These are phyloP conservation scores for Penicillium freii DNA, from an alignment of 2,329 filamentous ascomycete species.

Conservation along the genomic window DNA sequence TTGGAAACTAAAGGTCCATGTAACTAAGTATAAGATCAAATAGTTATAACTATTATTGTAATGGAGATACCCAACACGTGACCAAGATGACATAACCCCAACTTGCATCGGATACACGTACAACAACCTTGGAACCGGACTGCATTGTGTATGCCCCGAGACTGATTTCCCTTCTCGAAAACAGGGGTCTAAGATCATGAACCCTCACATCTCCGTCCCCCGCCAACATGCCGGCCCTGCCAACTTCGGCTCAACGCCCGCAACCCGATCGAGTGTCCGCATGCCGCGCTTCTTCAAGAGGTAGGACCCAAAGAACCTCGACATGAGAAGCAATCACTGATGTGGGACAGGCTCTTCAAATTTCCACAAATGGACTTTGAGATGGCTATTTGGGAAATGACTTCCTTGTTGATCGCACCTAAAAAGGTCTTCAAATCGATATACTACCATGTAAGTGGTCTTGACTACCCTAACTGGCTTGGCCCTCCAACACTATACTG, in stretches of 20 bases:
- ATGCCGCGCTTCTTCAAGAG: constrained; percentile 68
- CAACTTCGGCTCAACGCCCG: constrained; percentile 54
- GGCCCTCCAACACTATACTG: constrained; percentile 9
- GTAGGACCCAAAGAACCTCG: constrained; percentile 27
- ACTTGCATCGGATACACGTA: background rate
- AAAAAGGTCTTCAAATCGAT: constrained; percentile 71
- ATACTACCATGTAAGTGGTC: constrained; percentile 63
- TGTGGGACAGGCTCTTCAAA: constrained; percentile 58
- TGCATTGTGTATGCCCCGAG: constrained; percentile 6
- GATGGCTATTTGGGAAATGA: constrained; percentile 72
- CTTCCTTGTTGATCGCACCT: constrained; percentile 63
- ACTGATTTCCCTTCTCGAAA: background rate
- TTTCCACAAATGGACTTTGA: constrained; percentile 74
- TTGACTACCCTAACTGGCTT: background rate
- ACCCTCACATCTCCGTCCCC: constrained; percentile 60
- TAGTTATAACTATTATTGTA: no score
- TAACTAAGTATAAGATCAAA: no score
- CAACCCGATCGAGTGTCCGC: constrained; percentile 53
- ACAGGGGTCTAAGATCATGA: constrained; percentile 44
- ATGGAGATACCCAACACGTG: constrained; percentile 5
- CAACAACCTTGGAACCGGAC: background rate
- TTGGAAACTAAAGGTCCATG: no score
- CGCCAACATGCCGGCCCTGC: constrained; percentile 56
- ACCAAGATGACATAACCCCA: constrained; percentile 14
- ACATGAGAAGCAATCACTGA: constrained; percentile 6